A percentile compares a stretch with the other conserved stretches of the same genome.
Conservation (phyloP, 768 basidiomycete genomes). For the Gymnopilus junonius region DNA sequence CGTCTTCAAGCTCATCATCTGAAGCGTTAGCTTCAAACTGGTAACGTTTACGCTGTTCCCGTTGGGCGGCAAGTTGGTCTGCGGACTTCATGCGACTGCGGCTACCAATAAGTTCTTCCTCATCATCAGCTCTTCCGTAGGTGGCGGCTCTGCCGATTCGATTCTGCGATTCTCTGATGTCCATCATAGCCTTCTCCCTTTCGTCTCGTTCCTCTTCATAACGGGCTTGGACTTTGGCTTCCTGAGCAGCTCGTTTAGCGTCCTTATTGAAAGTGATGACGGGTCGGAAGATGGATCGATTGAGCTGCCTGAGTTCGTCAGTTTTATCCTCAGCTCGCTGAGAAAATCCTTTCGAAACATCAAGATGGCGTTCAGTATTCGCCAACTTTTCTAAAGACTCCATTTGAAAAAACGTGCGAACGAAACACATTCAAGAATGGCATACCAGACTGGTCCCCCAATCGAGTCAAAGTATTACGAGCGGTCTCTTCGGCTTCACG, state of each 20-base stretch:
- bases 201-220: conserved; percentile 87
- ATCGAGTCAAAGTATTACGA: conserved; percentile 75
- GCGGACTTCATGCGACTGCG: conserved; percentile 48
- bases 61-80: conserved; percentile 56
- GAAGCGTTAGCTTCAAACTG: conserved; percentile 91
- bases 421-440: conserved; percentile 2
- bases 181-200: conserved; percentile 83
- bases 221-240: conserved; percentile 80
- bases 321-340: conserved; percentile 91
- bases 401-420: conserved; percentile 8
- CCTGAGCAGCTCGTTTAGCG: conserved; percentile 84
- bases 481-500: conserved; percentile 98
- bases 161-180: conserved; percentile 86
- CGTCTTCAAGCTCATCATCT: conserved; percentile 95
- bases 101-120: conserved; percentile 47
- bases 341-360: conserved; percentile 88
- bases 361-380: conserved; percentile 93
- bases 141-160: conserved; percentile 77
- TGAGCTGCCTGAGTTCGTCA: conserved; percentile 91
- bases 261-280: conserved; percentile 94
- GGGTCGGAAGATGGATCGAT: conserved; percentile 93
- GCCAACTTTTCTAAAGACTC: conserved; percentile 73
- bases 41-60: conserved; percentile 79
- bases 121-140: conserved; percentile 56
- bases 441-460: conserved; percentile 94